Base-by-base conservation (phyloP, 331 rosid genomes). In the Erythrophleum ivorense region DNA sequence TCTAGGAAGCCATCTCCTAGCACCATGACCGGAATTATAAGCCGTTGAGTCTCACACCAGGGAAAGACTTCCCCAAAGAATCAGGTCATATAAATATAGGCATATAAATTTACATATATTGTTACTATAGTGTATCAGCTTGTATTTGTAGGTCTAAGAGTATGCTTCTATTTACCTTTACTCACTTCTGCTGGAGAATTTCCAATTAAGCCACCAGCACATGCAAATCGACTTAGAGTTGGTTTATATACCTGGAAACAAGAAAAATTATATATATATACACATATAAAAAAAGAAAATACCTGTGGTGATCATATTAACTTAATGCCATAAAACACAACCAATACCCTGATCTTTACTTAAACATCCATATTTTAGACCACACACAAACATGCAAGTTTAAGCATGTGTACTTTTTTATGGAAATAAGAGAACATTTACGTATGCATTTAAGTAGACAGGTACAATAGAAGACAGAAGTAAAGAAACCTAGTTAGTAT, bases 101-200 rank as follows among this genome's bases (percentile, higher is more conserved):
- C 65, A 53, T 65, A 72, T 16, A 31, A 69, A 33, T 36, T 57
- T 66, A 65, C 58, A 76, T 31, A 59, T 73, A 67, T 36, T 80
- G 24, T 38, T 46, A 58, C 62, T 81, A 68, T 71, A 70, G 59
- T 16, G 5, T 65, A 24, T 57, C 10, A 18, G n/a, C 24, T 58
- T 80, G 78, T 31, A 80, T 64, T 72, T 16, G 12, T 48, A 62
- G 71, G 72, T 63, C 54, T 21, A 12, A 21, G 38, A 59, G 55
- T 48, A 67, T 40, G 66, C 55, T 49, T 55, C 76, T 77, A 78
- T 70, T 86, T 89, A 95, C 98, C 98, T 90, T 89, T 89, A 75
- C 91, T 86, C 78, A 89, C 94, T 88, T 95, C 98, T 36, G 94
- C 96, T 31, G 98, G 98, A 75, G 97, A 86, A 80, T 90, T 90